Conservation (phyloP, 768 basidiomycete genomes). For the Botryobasidium botryosum region DNA sequence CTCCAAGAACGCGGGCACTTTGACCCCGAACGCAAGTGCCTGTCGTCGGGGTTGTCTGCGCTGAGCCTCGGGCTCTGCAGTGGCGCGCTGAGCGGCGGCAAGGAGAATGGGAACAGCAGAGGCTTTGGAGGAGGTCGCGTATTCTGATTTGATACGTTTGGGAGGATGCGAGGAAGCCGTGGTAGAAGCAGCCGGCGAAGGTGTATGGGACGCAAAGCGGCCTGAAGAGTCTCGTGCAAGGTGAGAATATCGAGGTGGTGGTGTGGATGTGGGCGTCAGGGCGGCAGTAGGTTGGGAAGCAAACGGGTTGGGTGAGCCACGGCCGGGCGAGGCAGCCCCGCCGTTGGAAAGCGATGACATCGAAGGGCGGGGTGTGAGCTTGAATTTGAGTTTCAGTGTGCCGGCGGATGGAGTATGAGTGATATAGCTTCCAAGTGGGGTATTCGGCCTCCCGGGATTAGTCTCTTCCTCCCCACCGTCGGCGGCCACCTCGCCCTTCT, state of each 20-base stretch:
- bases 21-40: slow-evolving; percentile 41
- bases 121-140: not conserved
- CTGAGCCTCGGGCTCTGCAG: slow-evolving; percentile 25
- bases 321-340: not conserved
- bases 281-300: not conserved
- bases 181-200: not conserved
- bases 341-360: not conserved
- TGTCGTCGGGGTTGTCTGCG: slow-evolving; percentile 33
- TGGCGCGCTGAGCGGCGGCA: slow-evolving; percentile 7
- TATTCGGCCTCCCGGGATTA: not conserved
- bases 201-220: not conserved
- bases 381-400: not conserved
- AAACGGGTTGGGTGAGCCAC: not conserved
- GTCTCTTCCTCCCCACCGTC: slow-evolving; percentile 13
- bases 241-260: not conserved
- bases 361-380: not conserved
- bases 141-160: not conserved
- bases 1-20: slow-evolving; percentile 33
- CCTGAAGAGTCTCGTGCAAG: not conserved
- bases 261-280: not conserved
- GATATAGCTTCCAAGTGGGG: not conserved
- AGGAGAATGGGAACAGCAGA: slow-evolving; percentile 1
- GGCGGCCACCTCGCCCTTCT: slow-evolving; percentile 12
- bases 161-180: not conserved
- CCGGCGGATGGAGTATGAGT: not conserved